Base-by-base conservation (phyloP, 352 stramenopile species). In the Pythium coloratum region DNA sequence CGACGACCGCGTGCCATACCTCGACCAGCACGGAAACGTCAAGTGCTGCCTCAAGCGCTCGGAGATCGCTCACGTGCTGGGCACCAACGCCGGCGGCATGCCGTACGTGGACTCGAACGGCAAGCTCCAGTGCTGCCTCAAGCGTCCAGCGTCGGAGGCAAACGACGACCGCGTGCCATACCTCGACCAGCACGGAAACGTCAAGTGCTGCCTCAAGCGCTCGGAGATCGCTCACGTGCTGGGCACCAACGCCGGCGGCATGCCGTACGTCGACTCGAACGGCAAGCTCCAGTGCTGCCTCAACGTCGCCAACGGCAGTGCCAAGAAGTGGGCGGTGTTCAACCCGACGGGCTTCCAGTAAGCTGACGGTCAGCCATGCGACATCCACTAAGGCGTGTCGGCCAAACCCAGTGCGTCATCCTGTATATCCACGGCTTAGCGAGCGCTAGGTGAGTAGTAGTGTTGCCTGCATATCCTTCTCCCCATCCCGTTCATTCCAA, bases 201-300 rank as follows among this genome's bases (percentile, higher is more conserved):
- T 56, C 46, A 53, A 30, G 18, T 53, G 18, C 46, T 30, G 46
- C 18, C 7, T 44, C 36, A 44, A 44, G 36, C 36, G 34, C 54
- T 49, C 12, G 30, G 26, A 47, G 54, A 33, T 26, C 54, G 7
- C 7, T 6, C 53, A 40, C 26, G 13, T 33, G 53, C 3, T 44
- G 36, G 12, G 36, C 9, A 18, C 24, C 14, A 53, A 53, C 46
- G 24, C 46, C 18, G 18, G 46, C 14, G 46, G 46, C 46, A 53
- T 59, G 33, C 59, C 59, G 46, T 66, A 66, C 59, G 34, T 57
- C 7, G 59, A 66, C 24, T 32, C 47, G 7, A 59, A 59, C 28
- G 59, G 59, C 49, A 42, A 58, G 28, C 33, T 66, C 59, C 57
- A 66, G 49, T 66, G 59, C 56, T 63, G 56, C 56, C n/a, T 63